Evolutionary conservation across 257 asterid species (phyloP).

Genomic region (Rauvolfia tetraphylla): DNA sequence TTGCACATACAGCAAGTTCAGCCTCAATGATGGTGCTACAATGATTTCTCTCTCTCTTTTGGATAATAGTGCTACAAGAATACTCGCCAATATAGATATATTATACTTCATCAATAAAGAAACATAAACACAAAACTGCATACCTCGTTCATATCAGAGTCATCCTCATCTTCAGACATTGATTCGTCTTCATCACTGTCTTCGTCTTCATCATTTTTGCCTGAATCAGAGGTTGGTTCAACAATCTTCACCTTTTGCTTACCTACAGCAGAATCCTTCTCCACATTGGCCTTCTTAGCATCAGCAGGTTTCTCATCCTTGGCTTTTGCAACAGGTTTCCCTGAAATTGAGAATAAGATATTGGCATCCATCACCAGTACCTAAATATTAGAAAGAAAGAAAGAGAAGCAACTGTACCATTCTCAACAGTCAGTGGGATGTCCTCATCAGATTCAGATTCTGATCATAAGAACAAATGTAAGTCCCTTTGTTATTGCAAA

Average conservation of each 20-base stretch:
- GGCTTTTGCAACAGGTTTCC: slow-evolving; percentile 34
- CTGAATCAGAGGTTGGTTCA: slow-evolving; percentile 37
- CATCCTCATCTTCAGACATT: slow-evolving; percentile 21
- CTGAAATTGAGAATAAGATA: slow-evolving; percentile 24
- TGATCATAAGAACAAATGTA: slow-evolving; percentile 19
- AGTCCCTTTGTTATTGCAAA: not conserved
- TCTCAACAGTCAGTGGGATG: slow-evolving; percentile 27
- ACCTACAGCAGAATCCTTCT: slow-evolving; percentile 41
- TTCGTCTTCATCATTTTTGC: slow-evolving; percentile 43
- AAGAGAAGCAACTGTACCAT: slow-evolving; percentile 36
- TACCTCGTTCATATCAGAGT: slow-evolving; percentile 23
- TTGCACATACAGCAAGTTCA: not conserved
- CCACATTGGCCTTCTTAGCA: slow-evolving; percentile 35
- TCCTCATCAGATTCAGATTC: slow-evolving; percentile 60
- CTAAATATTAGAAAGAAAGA: not conserved
- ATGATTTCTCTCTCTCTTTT: too few relatives aligned
- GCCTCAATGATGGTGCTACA: too few relatives aligned
- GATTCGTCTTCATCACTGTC: slow-evolving; percentile 30
- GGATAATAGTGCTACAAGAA: too few relatives aligned
- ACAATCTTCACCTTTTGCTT: slow-evolving; percentile 62
- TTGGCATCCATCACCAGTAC: too few relatives aligned
- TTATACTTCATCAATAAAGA: not conserved
- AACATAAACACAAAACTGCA: not conserved
- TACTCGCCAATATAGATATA: not conserved
- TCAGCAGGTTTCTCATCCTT: slow-evolving; percentile 49